These are phyloP conservation scores for Boechera stricta DNA, from an alignment of 345 rosid genomes.

Conservation along the genomic window DNA sequence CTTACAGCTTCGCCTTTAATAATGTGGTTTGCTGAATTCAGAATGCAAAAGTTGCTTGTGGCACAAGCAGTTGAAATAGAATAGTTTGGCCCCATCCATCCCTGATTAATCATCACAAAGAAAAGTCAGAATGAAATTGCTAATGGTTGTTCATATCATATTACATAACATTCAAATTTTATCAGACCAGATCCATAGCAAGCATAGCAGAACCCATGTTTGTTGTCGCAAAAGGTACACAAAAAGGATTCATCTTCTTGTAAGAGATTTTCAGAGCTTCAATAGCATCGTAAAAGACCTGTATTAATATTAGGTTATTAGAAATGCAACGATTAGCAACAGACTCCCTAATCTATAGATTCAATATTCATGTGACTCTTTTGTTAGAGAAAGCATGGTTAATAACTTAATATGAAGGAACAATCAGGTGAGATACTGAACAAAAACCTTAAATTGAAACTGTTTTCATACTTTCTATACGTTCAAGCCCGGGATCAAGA, in stretches of 20 bases:
- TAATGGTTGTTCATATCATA: slow-evolving; percentile 11
- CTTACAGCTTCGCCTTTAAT: slow-evolving; percentile 97
- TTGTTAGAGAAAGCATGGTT: not conserved
- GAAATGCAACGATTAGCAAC: not conserved
- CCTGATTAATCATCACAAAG: slow-evolving; percentile 53
- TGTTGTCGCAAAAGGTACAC: slow-evolving; percentile 95
- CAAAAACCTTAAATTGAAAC: slow-evolving; percentile 1
- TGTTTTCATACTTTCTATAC: not conserved
- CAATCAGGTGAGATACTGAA: slow-evolving; percentile 3
- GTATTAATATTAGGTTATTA: slow-evolving; percentile 31
- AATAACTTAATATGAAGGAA: not conserved
- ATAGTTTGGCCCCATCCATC: slow-evolving; percentile 99
- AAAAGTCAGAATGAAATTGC: slow-evolving; percentile 22
- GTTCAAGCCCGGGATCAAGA: not conserved
- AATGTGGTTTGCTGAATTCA: slow-evolving; percentile 94
- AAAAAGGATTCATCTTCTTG: slow-evolving; percentile 93
- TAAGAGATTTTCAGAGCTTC: slow-evolving; percentile 90
- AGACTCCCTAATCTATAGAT: not conserved
- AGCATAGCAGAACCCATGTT: slow-evolving; percentile 99
- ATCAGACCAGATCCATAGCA: slow-evolving; percentile 91
- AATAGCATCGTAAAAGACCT: slow-evolving; percentile 92
- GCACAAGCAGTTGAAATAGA: slow-evolving; percentile 98
- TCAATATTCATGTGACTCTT: not conserved
- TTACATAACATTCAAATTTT: slow-evolving; percentile 30
- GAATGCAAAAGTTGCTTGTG: slow-evolving; percentile 89